Evolutionary conservation across 192 early-diverging fungal genomes (phyloP).

Genomic region (Dispira parvispora): DNA sequence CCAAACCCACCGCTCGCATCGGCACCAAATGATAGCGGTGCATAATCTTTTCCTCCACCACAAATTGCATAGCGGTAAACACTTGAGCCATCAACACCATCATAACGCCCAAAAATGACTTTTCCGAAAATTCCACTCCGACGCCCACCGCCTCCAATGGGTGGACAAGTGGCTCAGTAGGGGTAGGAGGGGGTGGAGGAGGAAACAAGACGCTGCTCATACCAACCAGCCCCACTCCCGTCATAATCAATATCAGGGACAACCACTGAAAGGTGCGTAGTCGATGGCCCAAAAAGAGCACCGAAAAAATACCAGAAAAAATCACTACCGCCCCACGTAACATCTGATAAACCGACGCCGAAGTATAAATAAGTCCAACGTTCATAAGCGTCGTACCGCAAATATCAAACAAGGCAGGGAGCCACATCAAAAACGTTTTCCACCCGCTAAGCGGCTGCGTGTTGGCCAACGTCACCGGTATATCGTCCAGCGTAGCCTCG

Average conservation of each 20-base stretch:
- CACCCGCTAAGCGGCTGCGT: constrained; percentile 33
- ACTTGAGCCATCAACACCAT: constrained; percentile 82
- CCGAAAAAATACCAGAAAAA: constrained; percentile 81
- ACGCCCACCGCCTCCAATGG: background rate
- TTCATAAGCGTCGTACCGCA: constrained; percentile 84
- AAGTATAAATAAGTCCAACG: constrained; percentile 82
- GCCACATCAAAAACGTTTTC: constrained; percentile 35
- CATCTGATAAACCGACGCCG: constrained; percentile 91
- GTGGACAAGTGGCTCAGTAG: too few relatives aligned
- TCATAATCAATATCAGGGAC: constrained; percentile 60
- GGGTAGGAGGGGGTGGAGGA: background rate
- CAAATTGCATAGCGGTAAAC: constrained; percentile 89
- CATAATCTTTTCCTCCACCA: constrained; percentile 91
- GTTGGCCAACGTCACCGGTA: constrained; percentile 7
- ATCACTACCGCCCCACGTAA: constrained; percentile 89
- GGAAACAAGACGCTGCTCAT: constrained; percentile 34
- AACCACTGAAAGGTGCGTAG: constrained; percentile 68
- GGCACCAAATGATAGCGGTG: constrained; percentile 58
- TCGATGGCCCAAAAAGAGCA: constrained; percentile 65
- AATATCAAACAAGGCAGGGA: constrained; percentile 57
- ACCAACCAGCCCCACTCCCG: constrained; percentile 84
- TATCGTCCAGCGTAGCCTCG: constrained; percentile 1
- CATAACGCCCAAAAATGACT: constrained; percentile 55
- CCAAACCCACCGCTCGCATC: constrained; percentile 81
- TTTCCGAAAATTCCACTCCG: constrained; percentile 22